Base-by-base conservation (phyloP, 2,329 filamentous ascomycete genomes). In the Trichoderma sp. region DNA sequence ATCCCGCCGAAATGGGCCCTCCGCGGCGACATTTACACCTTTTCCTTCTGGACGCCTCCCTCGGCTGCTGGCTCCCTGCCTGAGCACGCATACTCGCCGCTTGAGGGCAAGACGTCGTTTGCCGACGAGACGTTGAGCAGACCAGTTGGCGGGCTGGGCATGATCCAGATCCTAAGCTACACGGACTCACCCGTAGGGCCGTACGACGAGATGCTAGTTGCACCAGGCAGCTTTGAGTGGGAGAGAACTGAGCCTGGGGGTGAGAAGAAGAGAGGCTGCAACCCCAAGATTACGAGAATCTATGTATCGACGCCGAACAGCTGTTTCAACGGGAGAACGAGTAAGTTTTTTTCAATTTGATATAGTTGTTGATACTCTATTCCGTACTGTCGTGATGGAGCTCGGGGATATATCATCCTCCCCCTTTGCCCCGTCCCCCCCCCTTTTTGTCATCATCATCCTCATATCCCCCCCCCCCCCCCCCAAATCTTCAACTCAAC, bases 241-340 rank as follows among this genome's bases (percentile, higher is more conserved):
- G 75, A 77, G 12, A 75, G 79, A 25, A 79, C 78, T 25, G 74
- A 77, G 42, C 75, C 76, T 15, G 71, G 76, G 27, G 73, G 74
- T 9, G 76, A 74, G 6, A 78, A 73, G 69, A 78, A 71, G 66
- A 78, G 73, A 67, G 77, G 74, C 45, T 70, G 69, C 59, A 81
- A 79, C 58, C 72, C 77, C 8, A 78, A 82, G 37, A 80, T 85
- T 70, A 84, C 84, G n/a, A 79, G 84, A 25, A 84, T 86, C 12
- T 87, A 86, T 71, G 85, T 87, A 15, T 86, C 83, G 22, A 81
- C 84, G 69, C 82, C 82, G 70, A 72, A 82, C 25, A 84, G 83
- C 0, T 83, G 82, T 70, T 86, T 82, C 75, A 86, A 87, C 67
- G 85, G 84, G 9, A 75, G 84, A 45, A 80, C 76, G 35, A 84